A percentile compares a stretch with the other conserved stretches of the same genome.
Conservation (phyloP, 2,329 filamentous ascomycete genomes). For the Colletotrichum sp. region DNA sequence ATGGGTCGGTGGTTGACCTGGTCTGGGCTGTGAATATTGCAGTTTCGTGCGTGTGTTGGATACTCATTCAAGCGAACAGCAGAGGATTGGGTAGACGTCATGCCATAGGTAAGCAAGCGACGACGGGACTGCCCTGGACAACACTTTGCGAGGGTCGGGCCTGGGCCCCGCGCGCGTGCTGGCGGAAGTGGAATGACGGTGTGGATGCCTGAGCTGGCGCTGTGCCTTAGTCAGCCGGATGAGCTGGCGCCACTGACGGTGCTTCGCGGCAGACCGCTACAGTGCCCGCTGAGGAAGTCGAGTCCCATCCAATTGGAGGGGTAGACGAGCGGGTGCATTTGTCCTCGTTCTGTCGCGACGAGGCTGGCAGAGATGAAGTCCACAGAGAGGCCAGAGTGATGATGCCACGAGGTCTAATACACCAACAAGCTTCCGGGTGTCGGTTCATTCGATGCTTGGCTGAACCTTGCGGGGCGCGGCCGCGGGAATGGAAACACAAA, state of each 20-base stretch:
- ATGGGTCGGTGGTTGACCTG: background rate
- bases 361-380: background rate
- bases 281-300: background rate
- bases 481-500: background rate
- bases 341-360: background rate
- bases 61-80: background rate
- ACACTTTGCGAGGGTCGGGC: background rate
- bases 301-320: background rate
- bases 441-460: background rate
- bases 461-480: background rate
- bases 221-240: background rate
- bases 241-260: constrained; percentile 14
- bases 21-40: background rate
- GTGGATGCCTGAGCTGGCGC: background rate
- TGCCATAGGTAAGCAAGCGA: constrained; percentile 8
- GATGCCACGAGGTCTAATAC: background rate
- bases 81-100: constrained; percentile 11
- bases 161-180: background rate
- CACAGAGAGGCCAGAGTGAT: background rate
- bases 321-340: background rate
- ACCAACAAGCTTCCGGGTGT: background rate
- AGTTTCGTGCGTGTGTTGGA: constrained; percentile 8
- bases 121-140: constrained; percentile 13
- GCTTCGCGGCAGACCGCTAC: background rate
- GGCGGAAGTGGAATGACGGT: constrained; percentile 1